These are phyloP conservation scores for Sclerotinia subarctica DNA, from an alignment of 2,329 filamentous ascomycete genomes.

Conservation along the genomic window DNA sequence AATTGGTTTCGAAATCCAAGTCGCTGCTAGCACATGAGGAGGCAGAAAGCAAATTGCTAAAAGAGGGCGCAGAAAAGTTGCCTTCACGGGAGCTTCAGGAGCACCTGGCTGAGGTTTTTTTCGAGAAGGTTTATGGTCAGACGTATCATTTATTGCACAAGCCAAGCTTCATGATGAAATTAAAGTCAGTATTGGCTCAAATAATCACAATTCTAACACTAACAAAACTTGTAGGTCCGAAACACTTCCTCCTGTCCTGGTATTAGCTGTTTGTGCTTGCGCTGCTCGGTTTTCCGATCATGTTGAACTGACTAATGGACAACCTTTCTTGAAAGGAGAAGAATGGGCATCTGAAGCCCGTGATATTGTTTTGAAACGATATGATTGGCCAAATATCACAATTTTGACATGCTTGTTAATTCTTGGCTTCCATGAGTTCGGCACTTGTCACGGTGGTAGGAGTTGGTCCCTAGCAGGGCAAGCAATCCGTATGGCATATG, in stretches of 20 bases:
- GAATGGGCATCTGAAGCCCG: constrained; percentile 86
- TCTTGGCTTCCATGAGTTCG: constrained; percentile 90
- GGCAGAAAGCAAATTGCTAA: constrained; percentile 73
- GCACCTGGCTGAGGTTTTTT: constrained; percentile 90
- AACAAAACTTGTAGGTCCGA: constrained; percentile 53
- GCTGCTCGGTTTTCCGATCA: constrained; percentile 94
- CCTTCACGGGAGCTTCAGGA: constrained; percentile 87
- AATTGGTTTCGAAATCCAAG: constrained; percentile 45
- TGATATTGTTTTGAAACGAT: constrained; percentile 80
- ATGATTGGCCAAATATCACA: constrained; percentile 94
- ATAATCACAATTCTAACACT: constrained; percentile 9
- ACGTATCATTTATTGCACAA: constrained; percentile 94
- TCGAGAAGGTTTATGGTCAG: constrained; percentile 93
- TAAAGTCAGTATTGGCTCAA: constrained; percentile 53
- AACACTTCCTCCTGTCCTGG: constrained; percentile 80
- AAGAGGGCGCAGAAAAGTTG: constrained; percentile 77
- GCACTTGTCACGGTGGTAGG: constrained; percentile 90
- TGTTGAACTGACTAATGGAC: constrained; percentile 66
- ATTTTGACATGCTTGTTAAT: constrained; percentile 88
- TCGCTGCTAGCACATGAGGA: constrained; percentile 58
- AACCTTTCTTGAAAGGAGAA: constrained; percentile 83
- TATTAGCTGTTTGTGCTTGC: constrained; percentile 91
- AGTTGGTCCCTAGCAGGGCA: constrained; percentile 96
- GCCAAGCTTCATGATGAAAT: constrained; percentile 90
- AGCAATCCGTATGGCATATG: constrained; percentile 95